Conservation (phyloP, 1,139 yeast species). For the Geotrichum candidum region DNA sequence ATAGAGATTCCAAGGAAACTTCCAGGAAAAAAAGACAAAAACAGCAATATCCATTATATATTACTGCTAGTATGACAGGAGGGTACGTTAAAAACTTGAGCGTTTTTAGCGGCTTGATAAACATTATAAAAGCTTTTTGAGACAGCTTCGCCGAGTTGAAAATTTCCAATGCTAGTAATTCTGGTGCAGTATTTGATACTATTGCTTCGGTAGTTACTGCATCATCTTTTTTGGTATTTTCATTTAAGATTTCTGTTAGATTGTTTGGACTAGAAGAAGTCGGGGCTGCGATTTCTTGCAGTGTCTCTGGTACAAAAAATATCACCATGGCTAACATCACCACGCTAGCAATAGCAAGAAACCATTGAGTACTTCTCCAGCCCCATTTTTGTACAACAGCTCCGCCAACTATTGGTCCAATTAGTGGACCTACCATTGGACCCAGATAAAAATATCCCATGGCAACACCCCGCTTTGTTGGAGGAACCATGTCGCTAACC, state of each 20-base stretch:
- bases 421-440: conserved; percentile 75
- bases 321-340: conserved; percentile 45
- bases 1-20: conserved; percentile 62
- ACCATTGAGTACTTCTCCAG: conserved; percentile 90
- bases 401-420: conserved; percentile 81
- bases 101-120: conserved; percentile 34
- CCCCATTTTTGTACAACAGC: conserved; percentile 66
- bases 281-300: conserved; percentile 26
- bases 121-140: conserved; percentile 18
- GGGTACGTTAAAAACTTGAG: conserved; percentile 45
- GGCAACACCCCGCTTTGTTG: no score
- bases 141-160: not conserved
- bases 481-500: no score
- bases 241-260: not conserved
- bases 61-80: conserved; percentile 63
- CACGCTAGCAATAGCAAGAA: conserved; percentile 63
- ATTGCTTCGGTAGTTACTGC: not conserved
- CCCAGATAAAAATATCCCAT: no score
- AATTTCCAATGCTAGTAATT: not conserved
- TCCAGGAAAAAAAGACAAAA: conserved; percentile 67
- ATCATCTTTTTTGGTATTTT: not conserved
- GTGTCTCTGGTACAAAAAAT: conserved; percentile 69
- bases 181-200: not conserved
- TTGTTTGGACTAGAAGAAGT: not conserved
- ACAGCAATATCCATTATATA: conserved; percentile 62